phyloP scores from a whole-genome alignment of 1,139 yeast genomes.

The Geotrichum australiense region DNA sequence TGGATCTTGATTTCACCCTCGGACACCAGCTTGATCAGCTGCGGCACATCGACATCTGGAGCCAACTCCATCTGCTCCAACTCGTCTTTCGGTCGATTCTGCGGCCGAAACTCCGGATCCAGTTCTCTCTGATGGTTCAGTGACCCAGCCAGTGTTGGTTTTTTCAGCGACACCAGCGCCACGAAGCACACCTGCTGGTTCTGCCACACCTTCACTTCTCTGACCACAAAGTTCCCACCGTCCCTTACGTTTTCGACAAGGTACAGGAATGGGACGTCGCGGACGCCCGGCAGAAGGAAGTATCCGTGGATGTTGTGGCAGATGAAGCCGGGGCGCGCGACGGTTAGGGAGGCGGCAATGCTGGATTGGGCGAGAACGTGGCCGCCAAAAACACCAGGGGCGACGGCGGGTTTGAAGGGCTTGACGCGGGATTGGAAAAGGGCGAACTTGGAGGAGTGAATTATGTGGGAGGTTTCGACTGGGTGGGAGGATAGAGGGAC shows the following conservation, averaged over 20 bases:
- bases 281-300: slow-evolving; percentile 30
- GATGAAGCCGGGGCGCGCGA: slow-evolving; percentile 22
- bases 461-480: background rate
- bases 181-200: slow-evolving; percentile 24
- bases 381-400: slow-evolving; percentile 32
- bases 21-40: slow-evolving; percentile 23
- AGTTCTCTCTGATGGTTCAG: slow-evolving; percentile 25
- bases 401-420: slow-evolving; percentile 27
- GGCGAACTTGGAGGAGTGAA: slow-evolving; percentile 3
- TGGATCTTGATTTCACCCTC: slow-evolving; percentile 16
- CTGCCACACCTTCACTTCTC: slow-evolving; percentile 31
- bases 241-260: slow-evolving; percentile 28
- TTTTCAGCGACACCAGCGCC: slow-evolving; percentile 29
- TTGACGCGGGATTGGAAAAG: slow-evolving; percentile 25
- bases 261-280: slow-evolving; percentile 29
- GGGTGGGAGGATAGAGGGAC: slow-evolving; percentile 18
- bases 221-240: slow-evolving; percentile 28
- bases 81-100: background rate
- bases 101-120: slow-evolving; percentile 17
- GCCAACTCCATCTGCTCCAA: slow-evolving; percentile 24
- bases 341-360: slow-evolving; percentile 28
- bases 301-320: slow-evolving; percentile 31
- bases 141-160: slow-evolving; percentile 20
- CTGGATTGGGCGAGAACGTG: slow-evolving; percentile 32
- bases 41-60: slow-evolving; percentile 29